Evolutionary conservation across 306 rosid species (phyloP).

Genomic region (Dryas alaskensis): DNA sequence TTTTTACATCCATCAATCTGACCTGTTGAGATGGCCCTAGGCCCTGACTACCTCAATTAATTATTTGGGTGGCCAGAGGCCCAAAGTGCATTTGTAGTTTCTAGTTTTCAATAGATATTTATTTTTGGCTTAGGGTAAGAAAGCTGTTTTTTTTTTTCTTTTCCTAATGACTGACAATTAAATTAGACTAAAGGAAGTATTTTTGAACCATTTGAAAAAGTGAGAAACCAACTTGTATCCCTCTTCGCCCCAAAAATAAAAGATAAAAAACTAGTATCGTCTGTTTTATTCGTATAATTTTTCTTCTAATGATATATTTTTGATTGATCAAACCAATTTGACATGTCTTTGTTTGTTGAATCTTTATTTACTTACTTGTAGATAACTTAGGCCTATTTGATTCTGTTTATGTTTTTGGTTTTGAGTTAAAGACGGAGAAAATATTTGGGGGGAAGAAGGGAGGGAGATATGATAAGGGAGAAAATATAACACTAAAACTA

Average conservation of each 20-base stretch:
- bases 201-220: neutral
- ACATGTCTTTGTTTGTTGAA: neutral
- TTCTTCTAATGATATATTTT: neutral
- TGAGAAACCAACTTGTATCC: slow-evolving; percentile 2
- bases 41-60: neutral
- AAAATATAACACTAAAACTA: no score
- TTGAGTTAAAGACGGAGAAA: no score
- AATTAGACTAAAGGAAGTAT: no score
- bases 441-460: no score
- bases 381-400: neutral
- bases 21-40: neutral
- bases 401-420: neutral
- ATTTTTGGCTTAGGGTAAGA: neutral
- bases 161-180: no score
- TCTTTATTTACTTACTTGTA: neutral
- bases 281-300: no score
- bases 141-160: no score
- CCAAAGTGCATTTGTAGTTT: neutral
- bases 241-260: no score
- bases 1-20: neutral
- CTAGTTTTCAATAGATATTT: neutral
- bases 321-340: neutral
- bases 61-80: neutral
- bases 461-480: no score
- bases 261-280: no score